A percentile compares a stretch with the other conserved stretches of the same genome.
Evolutionary conservation across 768 basidiomycete species (phyloP).

Genomic region (Phanerochaete sordida): DNA sequence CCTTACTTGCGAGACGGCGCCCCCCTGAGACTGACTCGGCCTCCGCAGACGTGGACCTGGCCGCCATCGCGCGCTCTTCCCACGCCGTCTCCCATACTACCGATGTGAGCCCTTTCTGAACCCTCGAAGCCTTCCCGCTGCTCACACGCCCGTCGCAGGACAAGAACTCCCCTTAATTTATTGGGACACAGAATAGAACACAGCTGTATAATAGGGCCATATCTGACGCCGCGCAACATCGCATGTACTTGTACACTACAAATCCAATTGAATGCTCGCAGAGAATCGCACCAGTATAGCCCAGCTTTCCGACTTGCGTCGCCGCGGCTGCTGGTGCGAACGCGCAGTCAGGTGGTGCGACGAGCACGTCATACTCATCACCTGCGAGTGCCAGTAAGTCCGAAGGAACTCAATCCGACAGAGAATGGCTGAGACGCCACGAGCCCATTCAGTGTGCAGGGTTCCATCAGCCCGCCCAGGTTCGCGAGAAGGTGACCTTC

Average conservation of each 20-base stretch:
- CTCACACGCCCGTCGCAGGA: not conserved
- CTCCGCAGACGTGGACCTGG: conserved; percentile 49
- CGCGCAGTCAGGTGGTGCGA: not conserved
- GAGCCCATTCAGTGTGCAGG: not conserved
- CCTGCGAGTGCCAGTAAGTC: not conserved
- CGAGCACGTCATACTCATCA: not conserved
- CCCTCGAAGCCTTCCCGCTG: not conserved
- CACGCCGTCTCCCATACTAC: conserved; percentile 57
- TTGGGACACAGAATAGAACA: not conserved
- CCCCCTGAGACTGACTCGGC: not conserved
- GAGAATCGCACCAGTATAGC: too few relatives aligned
- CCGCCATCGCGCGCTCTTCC: conserved; percentile 81
- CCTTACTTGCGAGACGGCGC: not conserved
- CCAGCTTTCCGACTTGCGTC: too few relatives aligned
- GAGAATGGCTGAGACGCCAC: not conserved
- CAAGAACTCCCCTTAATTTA: not conserved
- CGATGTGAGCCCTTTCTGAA: not conserved
- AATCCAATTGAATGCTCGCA: not conserved
- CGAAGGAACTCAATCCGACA: not conserved
- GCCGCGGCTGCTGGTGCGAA: not conserved
- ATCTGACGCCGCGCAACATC: not conserved
- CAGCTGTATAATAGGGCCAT: not conserved
- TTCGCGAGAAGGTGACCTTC: too few relatives aligned
- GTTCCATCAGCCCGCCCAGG: not conserved
- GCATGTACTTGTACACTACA: not conserved